Evolutionary conservation across 306 rosid species (phyloP), one percentile per base, ranked within the genome.

Genomic region (Geum urbanum): DNA sequence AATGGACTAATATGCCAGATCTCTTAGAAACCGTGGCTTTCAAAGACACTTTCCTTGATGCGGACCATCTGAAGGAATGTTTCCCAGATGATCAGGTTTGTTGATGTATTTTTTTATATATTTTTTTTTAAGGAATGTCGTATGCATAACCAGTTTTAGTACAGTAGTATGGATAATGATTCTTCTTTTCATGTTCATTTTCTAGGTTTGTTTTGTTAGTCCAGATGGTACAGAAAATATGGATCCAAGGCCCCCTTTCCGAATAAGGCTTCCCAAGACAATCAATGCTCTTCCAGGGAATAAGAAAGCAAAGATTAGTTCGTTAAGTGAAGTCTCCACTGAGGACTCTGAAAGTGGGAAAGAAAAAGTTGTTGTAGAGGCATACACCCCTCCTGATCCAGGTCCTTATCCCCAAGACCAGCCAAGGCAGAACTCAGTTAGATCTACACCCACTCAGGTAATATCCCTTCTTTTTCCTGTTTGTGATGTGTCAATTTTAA

Each of bases 401-500:
- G 99, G 97, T 63, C 99, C 99, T 70, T 91, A 94, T 86, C 99
- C 99, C 75, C 97, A 94, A 79, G 97, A 94, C 83, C 99, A 89
- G 78, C 96, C 97, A 44, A 94, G 91, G 73, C 92, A 86, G 81
- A 94, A 94, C 83, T 86, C 95, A 49, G 96, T 91, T 73, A 88
- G 89, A 84, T 94, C 91, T 84, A 94, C 97, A 5, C 86, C 95
- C 74, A 87, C 91, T 63, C 99, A 94, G 99, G 99, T 94, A 65
- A 57, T 63, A 16, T 79, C 72, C 63, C 58, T 69, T 71, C 52
- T 67, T 67, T 72, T 59, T 47, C 47, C 20, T 19, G 69, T 57
- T 20, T 37, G 7, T 13, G 19, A 37, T 24, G 32, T 40, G 57
- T 20, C 16, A 41, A 32, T 50, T 32, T 69, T 22, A 7, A 13